Evolutionary conservation across 2,329 filamentous ascomycete species (phyloP).

Genomic region (Didymella sp.): DNA sequence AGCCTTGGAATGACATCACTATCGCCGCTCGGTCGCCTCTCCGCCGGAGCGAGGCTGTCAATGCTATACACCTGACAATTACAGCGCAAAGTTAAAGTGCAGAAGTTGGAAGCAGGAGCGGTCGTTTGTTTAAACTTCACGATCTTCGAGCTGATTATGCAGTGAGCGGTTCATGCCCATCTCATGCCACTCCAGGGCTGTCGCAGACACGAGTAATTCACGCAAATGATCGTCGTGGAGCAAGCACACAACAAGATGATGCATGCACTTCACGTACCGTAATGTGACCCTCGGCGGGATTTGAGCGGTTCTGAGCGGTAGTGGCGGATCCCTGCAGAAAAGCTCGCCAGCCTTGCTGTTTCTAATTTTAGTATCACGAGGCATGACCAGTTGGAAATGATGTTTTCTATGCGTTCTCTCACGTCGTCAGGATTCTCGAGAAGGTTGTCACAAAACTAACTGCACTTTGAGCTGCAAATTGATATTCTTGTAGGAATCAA

Average conservation of each 20-base stretch:
- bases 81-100: too few relatives aligned
- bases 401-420: not conserved
- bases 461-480: not conserved
- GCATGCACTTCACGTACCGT: too few relatives aligned
- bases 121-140: constrained; percentile 1
- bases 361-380: constrained; percentile 16
- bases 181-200: not conserved
- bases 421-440: not conserved
- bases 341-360: constrained; percentile 17
- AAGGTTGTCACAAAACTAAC: not conserved
- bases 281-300: constrained; percentile 10
- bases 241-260: not conserved
- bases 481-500: not conserved
- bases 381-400: constrained; percentile 10
- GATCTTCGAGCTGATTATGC: constrained; percentile 1
- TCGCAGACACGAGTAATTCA: not conserved
- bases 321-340: constrained; percentile 22
- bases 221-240: constrained; percentile 10
- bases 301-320: constrained; percentile 15
- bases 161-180: not conserved
- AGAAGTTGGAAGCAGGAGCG: not conserved
- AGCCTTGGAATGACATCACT: not conserved
- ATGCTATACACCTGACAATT: not conserved
- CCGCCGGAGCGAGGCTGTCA: not conserved
- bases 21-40: not conserved